Base-by-base conservation (phyloP, 139 green algal genomes). In the Trebouxia sp. region DNA sequence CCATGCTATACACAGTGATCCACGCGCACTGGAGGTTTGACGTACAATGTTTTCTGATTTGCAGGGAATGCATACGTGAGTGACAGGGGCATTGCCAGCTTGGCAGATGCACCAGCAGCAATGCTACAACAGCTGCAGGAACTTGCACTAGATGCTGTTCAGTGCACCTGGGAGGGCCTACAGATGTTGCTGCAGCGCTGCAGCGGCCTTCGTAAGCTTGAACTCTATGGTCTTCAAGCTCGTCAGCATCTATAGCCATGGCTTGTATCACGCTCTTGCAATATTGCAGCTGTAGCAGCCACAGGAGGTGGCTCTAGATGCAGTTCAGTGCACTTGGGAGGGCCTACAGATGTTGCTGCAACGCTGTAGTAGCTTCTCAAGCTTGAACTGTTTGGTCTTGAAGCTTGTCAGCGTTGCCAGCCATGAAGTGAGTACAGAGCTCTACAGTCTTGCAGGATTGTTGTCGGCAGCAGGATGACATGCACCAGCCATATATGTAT, bases 221-320 rank as follows among this genome's bases (percentile, higher is more conserved):
- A 72, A 7, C 62, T 72, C 11, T 72, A 41, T 45, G 62, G 35
- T 0, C 5, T 45, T 10, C 15, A 35, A 9, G 5, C 35, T 72
- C 9, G 24, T 37, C 28, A 3, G 0, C 38, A 53, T 14, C 15
- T 17, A 26, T 26, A 53, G 47, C 47, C 15, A 53, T 26, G n/a
- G n/a, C n/a, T n/a, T n/a, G n/a, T n/a, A n/a, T n/a, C n/a, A n/a
- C n/a, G n/a, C n/a, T n/a, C n/a, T n/a, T n/a, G n/a, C n/a, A n/a
- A n/a, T n/a, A n/a, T n/a, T n/a, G n/a, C n/a, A n/a, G 69, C 41
- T 77, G 42, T 26, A 77, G 39, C 69, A 55, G 69, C 69, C 55
- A 7, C 41, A 55, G 26, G 69, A 56, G 41, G 24, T 77, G 22
- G 69, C 41, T 38, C n/a, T 77, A 24, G 69, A 77, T 45, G 62